Evolutionary conservation across 345 rosid genomes (phyloP).

Genomic region (Eucalyptus tenuipes): DNA sequence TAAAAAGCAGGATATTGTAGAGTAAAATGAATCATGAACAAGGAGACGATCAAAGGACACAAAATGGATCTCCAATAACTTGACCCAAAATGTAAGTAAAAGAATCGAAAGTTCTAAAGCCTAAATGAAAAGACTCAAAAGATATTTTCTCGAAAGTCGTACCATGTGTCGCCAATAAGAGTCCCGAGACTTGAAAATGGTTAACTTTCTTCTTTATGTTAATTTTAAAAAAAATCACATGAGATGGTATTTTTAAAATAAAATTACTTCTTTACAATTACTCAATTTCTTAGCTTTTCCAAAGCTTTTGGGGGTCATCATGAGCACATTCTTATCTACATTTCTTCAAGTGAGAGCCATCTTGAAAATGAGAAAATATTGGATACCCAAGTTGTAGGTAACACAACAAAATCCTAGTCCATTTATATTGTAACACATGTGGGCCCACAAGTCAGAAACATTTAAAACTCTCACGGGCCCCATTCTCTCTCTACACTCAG

Average conservation of each 20-base stretch:
- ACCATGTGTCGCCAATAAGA: no score
- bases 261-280: not conserved
- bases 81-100: not conserved
- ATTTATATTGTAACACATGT: no score
- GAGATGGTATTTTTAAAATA: not conserved
- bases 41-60: not conserved
- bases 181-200: no score
- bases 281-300: not conserved
- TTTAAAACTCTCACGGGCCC: no score
- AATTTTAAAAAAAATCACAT: not conserved
- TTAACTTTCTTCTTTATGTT: not conserved
- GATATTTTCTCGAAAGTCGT: no score
- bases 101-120: not conserved
- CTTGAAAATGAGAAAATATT: not conserved
- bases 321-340: not conserved
- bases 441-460: no score
- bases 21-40: no score
- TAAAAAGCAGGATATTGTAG: not conserved
- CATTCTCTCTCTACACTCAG: no score
- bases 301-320: not conserved
- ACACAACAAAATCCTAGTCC: fast-evolving
- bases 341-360: not conserved
- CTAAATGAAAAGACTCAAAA: no score
- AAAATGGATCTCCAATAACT: not conserved
- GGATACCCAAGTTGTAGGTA: no score